A percentile compares a stretch with the other conserved stretches of the same genome.
Conservation (phyloP, 176 grass and related monocot species). For the Alloteropsis semialata region DNA sequence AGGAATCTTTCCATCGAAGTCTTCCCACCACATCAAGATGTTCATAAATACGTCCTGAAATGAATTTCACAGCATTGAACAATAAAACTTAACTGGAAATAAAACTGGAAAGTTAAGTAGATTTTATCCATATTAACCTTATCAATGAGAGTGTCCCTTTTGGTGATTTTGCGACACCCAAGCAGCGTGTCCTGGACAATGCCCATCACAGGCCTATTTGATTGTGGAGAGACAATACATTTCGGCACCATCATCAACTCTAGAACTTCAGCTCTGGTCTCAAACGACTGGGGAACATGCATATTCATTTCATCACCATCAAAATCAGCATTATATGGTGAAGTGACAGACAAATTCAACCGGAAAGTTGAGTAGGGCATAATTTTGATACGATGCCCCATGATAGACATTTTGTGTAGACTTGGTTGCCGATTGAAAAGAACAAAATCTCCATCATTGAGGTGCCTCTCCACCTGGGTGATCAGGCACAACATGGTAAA, state of each 20-base stretch:
- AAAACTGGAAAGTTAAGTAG: background rate
- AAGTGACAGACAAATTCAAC: conserved; percentile 87
- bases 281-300: conserved; percentile 93
- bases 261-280: conserved; percentile 87
- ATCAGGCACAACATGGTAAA: conserved; percentile 21
- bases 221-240: conserved; percentile 88
- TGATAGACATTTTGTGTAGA: conserved; percentile 98
- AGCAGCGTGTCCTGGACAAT: conserved; percentile 91
- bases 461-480: conserved; percentile 73
- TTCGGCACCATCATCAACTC: conserved; percentile 98
- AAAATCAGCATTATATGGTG: conserved; percentile 98
- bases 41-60: conserved; percentile 98
- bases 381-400: conserved; percentile 94
- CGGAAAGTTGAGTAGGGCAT: conserved; percentile 97
- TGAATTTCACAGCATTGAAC: background rate
- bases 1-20: conserved; percentile 97
- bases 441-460: conserved; percentile 91
- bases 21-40: conserved; percentile 99
- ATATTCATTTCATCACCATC: conserved; percentile 99
- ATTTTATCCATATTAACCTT: conserved; percentile 46
- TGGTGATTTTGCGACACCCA: conserved; percentile 88
- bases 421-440: conserved; percentile 90
- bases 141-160: conserved; percentile 93
- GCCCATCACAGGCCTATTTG: conserved; percentile 92
- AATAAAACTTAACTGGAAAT: conserved; percentile 8